A percentile compares a stretch with the other conserved stretches of the same genome.
These are phyloP conservation scores for Capsicum rhomboideum DNA, from an alignment of 257 asterid genomes.

Conservation along the genomic window DNA sequence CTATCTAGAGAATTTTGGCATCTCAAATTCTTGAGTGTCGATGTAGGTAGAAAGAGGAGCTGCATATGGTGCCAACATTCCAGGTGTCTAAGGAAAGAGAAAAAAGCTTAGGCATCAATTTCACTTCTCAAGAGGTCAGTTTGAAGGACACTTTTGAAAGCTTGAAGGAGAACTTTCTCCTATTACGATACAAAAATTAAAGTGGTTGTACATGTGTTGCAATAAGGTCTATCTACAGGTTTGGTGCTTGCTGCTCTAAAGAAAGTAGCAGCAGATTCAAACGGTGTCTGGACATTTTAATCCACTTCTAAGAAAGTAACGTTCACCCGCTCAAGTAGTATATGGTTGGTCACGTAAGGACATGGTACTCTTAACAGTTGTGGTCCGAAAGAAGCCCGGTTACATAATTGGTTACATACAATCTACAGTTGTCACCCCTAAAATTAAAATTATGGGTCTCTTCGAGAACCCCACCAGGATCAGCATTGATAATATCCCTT, in stretches of 20 bases:
- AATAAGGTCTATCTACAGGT: background rate
- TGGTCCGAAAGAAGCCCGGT: background rate
- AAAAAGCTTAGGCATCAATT: constrained; percentile 27
- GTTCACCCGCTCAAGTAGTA: background rate
- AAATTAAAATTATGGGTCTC: background rate
- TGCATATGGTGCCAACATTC: constrained; percentile 1
- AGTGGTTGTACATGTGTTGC: background rate
- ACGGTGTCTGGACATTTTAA: background rate
- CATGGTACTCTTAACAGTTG: background rate
- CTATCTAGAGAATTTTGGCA: background rate
- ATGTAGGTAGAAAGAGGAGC: constrained; percentile 15
- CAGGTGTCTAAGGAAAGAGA: constrained; percentile 30
- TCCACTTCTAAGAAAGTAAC: background rate
- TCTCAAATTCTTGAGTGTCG: background rate
- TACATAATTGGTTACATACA: too few species aligned
- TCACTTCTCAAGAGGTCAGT: constrained; percentile 31
- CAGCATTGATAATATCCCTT: background rate
- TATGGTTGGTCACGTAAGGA: background rate
- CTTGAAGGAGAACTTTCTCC: constrained; percentile 21
- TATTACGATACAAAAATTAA: background rate
- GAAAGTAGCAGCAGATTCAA: background rate
- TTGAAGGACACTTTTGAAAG: constrained; percentile 30
- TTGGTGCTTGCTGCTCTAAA: background rate
- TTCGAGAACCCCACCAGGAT: background rate
- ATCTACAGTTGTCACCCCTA: background rate